phyloP scores from a whole-genome alignment of 768 basidiomycete species.

The Zangia roseola region DNA sequence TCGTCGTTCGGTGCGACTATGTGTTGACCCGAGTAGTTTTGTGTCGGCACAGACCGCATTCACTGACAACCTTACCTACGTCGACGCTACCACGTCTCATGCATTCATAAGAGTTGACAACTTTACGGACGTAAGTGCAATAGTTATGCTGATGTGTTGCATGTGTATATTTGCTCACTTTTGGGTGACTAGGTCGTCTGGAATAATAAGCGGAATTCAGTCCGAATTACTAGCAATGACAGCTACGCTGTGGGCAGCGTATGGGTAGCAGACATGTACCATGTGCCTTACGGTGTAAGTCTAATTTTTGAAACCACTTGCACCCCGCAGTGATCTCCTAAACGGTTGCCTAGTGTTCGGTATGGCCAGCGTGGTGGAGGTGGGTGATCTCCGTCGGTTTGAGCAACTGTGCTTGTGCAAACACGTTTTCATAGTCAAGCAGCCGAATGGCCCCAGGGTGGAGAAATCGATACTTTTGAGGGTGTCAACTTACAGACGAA shows the following conservation, averaged over 20 bases:
- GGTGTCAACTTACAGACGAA: conserved; percentile 65
- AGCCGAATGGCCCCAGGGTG: conserved; percentile 59
- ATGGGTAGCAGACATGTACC: conserved; percentile 63
- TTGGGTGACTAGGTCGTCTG: conserved; percentile 24
- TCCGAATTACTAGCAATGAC: conserved; percentile 61
- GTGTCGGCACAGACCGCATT: conserved; percentile 43
- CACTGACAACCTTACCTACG: conserved; percentile 54
- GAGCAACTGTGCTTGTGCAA: not conserved
- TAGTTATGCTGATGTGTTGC: not conserved
- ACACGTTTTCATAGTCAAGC: conserved; percentile 40
- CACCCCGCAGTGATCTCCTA: not conserved
- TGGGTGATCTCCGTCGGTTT: conserved; percentile 3
- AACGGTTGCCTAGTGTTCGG: conserved; percentile 51
- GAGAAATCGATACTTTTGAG: conserved; percentile 81
- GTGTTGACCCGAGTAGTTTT: conserved; percentile 38
- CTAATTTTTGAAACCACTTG: not conserved
- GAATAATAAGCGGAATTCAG: conserved; percentile 62
- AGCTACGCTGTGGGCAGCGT: conserved; percentile 57
- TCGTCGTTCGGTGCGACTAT: not conserved
- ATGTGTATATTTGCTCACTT: not conserved
- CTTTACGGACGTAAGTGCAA: conserved; percentile 44
- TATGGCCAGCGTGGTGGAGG: conserved; percentile 66
- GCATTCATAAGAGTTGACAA: conserved; percentile 81
- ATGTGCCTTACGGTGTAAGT: conserved; percentile 63
- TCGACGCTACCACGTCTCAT: conserved; percentile 61